Conservation (phyloP, 306 rosid species). For the Dalbergia oliveri region DNA sequence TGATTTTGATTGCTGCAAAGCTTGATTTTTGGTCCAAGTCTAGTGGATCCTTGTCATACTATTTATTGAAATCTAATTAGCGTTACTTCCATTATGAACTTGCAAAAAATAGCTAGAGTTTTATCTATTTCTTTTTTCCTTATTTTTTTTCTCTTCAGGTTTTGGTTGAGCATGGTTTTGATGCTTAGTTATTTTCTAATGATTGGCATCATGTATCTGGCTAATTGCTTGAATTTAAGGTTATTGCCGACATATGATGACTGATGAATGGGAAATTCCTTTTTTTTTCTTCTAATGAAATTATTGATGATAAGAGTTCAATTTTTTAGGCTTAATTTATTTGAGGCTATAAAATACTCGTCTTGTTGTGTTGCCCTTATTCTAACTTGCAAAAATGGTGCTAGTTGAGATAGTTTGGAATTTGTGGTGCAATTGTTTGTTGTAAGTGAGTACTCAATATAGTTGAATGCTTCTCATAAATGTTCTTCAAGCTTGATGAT, state of each 20-base stretch:
- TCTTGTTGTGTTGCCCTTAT: conserved; percentile 4
- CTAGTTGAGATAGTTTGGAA: conserved; percentile 24
- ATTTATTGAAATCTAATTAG: too few relatives aligned
- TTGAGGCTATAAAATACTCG: conserved; percentile 22
- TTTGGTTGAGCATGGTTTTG: conserved; percentile 9
- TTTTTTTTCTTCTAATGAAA: neutral
- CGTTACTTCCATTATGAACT: neutral
- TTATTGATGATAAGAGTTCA: neutral
- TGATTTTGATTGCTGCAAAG: conserved; percentile 9
- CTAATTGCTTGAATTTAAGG: conserved; percentile 27
- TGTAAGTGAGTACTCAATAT: conserved; percentile 98
- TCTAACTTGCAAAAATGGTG: neutral
- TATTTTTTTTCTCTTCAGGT: neutral
- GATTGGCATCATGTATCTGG: conserved; percentile 28
- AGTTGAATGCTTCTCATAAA: conserved; percentile 86
- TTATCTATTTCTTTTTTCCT: neutral
- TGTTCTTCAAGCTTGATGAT: conserved; percentile 98
- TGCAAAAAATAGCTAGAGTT: neutral
- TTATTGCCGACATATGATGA: conserved; percentile 18
- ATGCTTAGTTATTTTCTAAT: conserved; percentile 3
- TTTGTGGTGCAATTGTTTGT: conserved; percentile 39
- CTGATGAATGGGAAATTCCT: neutral
- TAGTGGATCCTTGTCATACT: conserved; percentile 1
- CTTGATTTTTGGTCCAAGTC: conserved; percentile 15
- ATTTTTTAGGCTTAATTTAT: conserved; percentile 10